A percentile compares a stretch with the other conserved stretches of the same genome.
Conservation (phyloP, 2,329 filamentous ascomycete genomes). For the Cladosporium cucumerinum region DNA sequence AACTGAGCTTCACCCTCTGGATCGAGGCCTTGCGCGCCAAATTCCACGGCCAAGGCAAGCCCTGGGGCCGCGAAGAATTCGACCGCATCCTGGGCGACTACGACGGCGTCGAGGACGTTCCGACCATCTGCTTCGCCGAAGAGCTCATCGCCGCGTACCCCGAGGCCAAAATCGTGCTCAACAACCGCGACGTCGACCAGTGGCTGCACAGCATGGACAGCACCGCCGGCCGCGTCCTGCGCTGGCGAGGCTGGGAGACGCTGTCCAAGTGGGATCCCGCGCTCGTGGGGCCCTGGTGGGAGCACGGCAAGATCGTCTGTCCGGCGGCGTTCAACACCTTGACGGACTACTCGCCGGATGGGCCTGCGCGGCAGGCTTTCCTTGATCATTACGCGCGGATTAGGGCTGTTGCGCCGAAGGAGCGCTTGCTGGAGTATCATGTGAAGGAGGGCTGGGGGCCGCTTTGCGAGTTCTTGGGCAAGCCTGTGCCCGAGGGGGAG, state of each 20-base stretch:
- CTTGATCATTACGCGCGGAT: constrained; percentile 13
- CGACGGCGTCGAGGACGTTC: constrained; percentile 32
- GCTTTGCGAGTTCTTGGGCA: constrained; percentile 7
- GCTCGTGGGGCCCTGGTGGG: constrained; percentile 15
- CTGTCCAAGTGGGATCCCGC: constrained; percentile 17
- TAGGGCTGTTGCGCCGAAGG: neutral
- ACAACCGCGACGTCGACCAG: constrained; percentile 54
- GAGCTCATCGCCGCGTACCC: constrained; percentile 25
- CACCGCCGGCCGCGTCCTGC: constrained; percentile 15
- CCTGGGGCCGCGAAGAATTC: constrained; percentile 20
- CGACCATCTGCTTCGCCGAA: constrained; percentile 19
- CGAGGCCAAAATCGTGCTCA: constrained; percentile 32
- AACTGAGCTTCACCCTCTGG: constrained; percentile 21
- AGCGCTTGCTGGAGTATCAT: constrained; percentile 17
- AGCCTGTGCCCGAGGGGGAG: neutral
- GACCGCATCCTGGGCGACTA: constrained; percentile 55
- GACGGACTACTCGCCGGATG: constrained; percentile 7
- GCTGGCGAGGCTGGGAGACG: constrained; percentile 18
- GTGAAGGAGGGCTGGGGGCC: constrained; percentile 15
- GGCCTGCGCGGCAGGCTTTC: constrained; percentile 16
- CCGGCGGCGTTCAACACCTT: constrained; percentile 13
- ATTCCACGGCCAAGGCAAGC: constrained; percentile 18
- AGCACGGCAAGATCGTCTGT: constrained; percentile 18
- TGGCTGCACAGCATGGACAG: constrained; percentile 24
- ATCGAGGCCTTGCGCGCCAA: constrained; percentile 23